A percentile compares a stretch with the other conserved stretches of the same genome.
These are phyloP conservation scores for Tilletia caries DNA, from an alignment of 1,284 basidiomycete genomes.

Conservation along the genomic window DNA sequence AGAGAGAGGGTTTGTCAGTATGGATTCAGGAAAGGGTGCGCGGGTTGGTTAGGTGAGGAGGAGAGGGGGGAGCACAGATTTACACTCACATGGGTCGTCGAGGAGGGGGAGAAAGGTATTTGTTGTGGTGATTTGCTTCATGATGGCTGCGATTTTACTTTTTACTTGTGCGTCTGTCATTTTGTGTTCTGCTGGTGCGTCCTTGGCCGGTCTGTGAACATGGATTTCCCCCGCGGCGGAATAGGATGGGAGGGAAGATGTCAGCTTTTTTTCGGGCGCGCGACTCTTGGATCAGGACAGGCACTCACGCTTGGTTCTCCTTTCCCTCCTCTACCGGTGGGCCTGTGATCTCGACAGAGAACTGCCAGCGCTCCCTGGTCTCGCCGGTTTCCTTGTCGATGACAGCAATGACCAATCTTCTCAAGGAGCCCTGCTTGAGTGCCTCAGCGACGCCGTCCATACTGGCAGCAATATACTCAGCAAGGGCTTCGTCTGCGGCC, in stretches of 20 bases:
- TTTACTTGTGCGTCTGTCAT: slow-evolving; percentile 84
- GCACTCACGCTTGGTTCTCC: slow-evolving; percentile 20
- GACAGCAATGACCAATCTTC: slow-evolving; percentile 89
- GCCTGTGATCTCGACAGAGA: slow-evolving; percentile 76
- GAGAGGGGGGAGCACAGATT: not conserved
- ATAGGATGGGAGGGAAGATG: too few species aligned
- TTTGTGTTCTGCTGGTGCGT: slow-evolving; percentile 45
- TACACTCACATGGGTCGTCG: slow-evolving; percentile 84
- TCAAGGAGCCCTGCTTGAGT: slow-evolving; percentile 84
- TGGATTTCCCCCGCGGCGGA: too few species aligned
- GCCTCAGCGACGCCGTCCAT: slow-evolving; percentile 71
- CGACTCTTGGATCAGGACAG: too few species aligned
- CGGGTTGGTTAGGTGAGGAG: not conserved
- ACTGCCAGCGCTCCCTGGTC: slow-evolving; percentile 95
- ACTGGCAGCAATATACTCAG: slow-evolving; percentile 88
- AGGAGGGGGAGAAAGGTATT: slow-evolving; percentile 94
- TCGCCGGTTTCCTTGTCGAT: slow-evolving; percentile 88
- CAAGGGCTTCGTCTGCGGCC: slow-evolving; percentile 84
- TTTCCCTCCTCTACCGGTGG: slow-evolving; percentile 9
- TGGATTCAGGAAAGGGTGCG: not conserved
- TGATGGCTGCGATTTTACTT: slow-evolving; percentile 92
- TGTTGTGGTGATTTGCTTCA: slow-evolving; percentile 96
- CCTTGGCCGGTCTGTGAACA: slow-evolving; percentile 8
- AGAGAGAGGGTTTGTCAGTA: too few species aligned
- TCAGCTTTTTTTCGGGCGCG: too few species aligned